Evolutionary conservation across 2,329 filamentous ascomycete genomes (phyloP), one percentile per base, ranked within the genome.

Genomic region (Hypomyces perniciosus): DNA sequence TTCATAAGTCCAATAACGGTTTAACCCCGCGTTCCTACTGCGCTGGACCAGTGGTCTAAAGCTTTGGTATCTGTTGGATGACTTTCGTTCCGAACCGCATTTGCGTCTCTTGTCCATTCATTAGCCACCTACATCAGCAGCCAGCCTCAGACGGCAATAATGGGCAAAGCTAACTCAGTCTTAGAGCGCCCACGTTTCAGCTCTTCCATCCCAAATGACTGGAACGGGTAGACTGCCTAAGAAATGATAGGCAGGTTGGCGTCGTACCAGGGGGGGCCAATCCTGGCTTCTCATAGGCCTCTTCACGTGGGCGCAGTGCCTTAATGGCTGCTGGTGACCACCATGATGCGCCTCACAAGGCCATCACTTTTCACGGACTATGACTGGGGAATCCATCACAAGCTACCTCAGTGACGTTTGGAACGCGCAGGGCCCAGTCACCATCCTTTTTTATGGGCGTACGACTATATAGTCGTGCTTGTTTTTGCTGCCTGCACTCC

Each of bases 291-390:
- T 48, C 43, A 54, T 53, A 55, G 56, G 56, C 45, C 47, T 40
- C 55, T 59, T 57, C 57, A 57, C 59, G 57, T 58, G 57, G 56
- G 52, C 56, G 51, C 53, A 54, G 57, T 48, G 54, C 51, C 50
- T 43, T 31, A 44, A 35, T 54, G 55, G 40, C 51, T 53, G 54
- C 57, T 52, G 56, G 58, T 60, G 59, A 61, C 57, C 59, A 58
- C 59, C 54, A 30, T 51, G 30, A 40, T 50, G 38, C 46, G 41
- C 52, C 56, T 60, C 58, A 60, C 61, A 59, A 59, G 60, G 61
- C 58, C 59, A 54, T 54, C 51, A 54, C 56, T 44, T 48, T 41
- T 39, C n/a, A 30, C 35, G 43, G 46, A 46, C 31, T 50, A 48
- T 44, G 35, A 38, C 35, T 38, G 12, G 35, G 35, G 20, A 38